These are phyloP conservation scores for Phialocephala sp. DNA, from an alignment of 2,329 filamentous ascomycete genomes.

Conservation along the genomic window DNA sequence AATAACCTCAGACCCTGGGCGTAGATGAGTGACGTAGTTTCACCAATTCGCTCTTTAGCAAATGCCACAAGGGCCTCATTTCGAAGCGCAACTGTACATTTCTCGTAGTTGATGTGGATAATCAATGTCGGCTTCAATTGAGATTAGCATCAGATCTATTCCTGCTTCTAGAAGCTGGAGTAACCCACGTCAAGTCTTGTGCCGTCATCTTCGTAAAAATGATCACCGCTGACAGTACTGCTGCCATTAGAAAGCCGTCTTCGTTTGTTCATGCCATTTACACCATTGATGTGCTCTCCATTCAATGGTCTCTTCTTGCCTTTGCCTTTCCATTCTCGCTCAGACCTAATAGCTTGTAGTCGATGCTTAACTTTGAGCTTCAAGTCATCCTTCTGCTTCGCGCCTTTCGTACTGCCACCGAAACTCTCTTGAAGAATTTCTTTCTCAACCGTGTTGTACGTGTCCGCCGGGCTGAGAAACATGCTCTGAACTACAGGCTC, in stretches of 20 bases:
- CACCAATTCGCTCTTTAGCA: constrained; percentile 72
- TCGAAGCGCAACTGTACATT: constrained; percentile 81
- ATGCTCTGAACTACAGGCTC: constrained; percentile 64
- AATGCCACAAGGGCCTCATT: constrained; percentile 78
- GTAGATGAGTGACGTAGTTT: constrained; percentile 80
- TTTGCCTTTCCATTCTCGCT: constrained; percentile 52
- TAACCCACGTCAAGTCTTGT: constrained; percentile 57
- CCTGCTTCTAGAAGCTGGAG: constrained; percentile 21
- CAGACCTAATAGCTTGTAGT: constrained; percentile 57
- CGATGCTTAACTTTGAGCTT: constrained; percentile 60
- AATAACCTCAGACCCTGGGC: constrained; percentile 72
- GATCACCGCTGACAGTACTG: constrained; percentile 45
- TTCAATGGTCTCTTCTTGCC: constrained; percentile 55
- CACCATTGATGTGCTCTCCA: constrained; percentile 35
- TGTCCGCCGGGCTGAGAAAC: constrained; percentile 66
- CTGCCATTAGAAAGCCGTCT: constrained; percentile 59
- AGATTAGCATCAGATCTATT: constrained; percentile 36
- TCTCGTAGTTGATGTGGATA: constrained; percentile 83
- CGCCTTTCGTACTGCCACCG: constrained; percentile 60
- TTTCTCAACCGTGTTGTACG: constrained; percentile 65
- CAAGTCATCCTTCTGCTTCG: constrained; percentile 70
- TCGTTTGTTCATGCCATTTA: constrained; percentile 50
- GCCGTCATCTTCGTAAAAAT: constrained; percentile 49
- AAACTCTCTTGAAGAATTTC: constrained; percentile 62
- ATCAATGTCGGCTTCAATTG: constrained; percentile 68